phyloP scores from a whole-genome alignment of 148 eudicot species.

The Rhododendron vialii region DNA sequence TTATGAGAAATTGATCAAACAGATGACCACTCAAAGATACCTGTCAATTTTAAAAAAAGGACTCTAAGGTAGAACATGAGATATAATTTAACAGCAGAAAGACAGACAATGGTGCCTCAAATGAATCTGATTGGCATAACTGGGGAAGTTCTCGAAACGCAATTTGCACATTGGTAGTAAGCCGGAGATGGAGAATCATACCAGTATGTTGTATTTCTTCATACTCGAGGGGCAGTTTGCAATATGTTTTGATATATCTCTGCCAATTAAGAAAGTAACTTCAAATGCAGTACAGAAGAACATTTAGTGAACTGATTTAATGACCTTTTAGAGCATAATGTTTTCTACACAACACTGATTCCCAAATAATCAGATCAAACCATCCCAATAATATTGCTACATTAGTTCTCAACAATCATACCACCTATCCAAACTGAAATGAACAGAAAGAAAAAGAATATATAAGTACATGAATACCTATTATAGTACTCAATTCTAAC shows the following conservation, averaged over 20 bases:
- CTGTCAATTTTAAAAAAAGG: constrained; percentile 35
- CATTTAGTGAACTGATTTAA: neutral
- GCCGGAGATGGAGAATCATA: constrained; percentile 19
- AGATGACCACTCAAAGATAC: constrained; percentile 95
- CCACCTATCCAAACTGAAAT: neutral
- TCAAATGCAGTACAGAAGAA: neutral
- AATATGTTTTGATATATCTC: constrained; percentile 43
- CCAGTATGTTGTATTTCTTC: constrained; percentile 64
- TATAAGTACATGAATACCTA: neutral
- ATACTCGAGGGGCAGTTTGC: constrained; percentile 35
- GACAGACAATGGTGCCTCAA: neutral
- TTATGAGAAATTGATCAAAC: constrained; percentile 87
- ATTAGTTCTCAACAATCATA: neutral
- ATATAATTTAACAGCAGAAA: neutral
- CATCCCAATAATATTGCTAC: neutral
- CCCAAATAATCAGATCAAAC: constrained; percentile 1
- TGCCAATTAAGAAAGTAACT: constrained; percentile 35
- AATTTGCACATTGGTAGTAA: neutral
- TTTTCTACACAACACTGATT: too few relatives aligned
- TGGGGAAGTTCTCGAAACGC: neutral
- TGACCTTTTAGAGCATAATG: neutral
- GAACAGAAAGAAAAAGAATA: neutral
- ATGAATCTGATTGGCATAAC: neutral
- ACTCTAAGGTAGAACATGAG: neutral
- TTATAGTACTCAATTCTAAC: neutral